These are phyloP conservation scores for Moesziomyces antarcticus DNA, from an alignment of 1,284 basidiomycete species.

Conservation along the genomic window DNA sequence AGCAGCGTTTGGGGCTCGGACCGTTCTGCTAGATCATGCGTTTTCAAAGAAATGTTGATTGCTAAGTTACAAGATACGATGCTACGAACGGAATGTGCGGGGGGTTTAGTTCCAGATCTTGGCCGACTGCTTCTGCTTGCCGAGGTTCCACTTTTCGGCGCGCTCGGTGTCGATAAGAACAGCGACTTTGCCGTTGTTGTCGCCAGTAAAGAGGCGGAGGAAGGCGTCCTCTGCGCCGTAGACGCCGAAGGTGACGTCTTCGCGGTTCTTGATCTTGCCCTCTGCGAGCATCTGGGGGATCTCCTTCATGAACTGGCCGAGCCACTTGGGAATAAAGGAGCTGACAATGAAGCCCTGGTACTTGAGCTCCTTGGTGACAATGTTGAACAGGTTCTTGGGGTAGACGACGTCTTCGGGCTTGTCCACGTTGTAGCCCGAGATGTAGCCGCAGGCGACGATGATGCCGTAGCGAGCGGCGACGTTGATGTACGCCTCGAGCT, in stretches of 20 bases:
- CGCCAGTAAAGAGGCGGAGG: conserved; percentile 42
- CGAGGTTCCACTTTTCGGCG: conserved; percentile 46
- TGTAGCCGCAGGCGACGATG: conserved; percentile 53
- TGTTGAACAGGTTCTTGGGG: conserved; percentile 53
- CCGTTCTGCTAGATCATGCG: no score
- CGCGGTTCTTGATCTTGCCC: conserved; percentile 43
- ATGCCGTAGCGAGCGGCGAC: conserved; percentile 47
- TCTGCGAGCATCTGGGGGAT: conserved; percentile 42
- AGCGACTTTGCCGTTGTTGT: conserved; percentile 46
- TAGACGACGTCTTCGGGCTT: conserved; percentile 45
- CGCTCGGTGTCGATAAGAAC: conserved; percentile 48
- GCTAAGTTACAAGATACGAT: background rate
- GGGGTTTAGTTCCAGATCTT: conserved; percentile 41
- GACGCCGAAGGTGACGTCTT: conserved; percentile 50
- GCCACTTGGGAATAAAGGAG: conserved; percentile 41
- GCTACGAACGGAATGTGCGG: background rate
- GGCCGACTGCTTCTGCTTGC: conserved; percentile 17
- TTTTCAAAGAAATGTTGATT: background rate
- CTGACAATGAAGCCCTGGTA: conserved; percentile 48
- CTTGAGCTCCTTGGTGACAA: conserved; percentile 44
- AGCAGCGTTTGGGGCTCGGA: no score
- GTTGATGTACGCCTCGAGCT: conserved; percentile 50
- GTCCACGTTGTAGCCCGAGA: conserved; percentile 49
- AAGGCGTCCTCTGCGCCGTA: conserved; percentile 49
- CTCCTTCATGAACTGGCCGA: conserved; percentile 32